Percentiles rank a stretch among this genome's conserved stretches.
Conservation (phyloP, 2,329 filamentous ascomycete genomes). For the Neofusicoccum ribis region DNA sequence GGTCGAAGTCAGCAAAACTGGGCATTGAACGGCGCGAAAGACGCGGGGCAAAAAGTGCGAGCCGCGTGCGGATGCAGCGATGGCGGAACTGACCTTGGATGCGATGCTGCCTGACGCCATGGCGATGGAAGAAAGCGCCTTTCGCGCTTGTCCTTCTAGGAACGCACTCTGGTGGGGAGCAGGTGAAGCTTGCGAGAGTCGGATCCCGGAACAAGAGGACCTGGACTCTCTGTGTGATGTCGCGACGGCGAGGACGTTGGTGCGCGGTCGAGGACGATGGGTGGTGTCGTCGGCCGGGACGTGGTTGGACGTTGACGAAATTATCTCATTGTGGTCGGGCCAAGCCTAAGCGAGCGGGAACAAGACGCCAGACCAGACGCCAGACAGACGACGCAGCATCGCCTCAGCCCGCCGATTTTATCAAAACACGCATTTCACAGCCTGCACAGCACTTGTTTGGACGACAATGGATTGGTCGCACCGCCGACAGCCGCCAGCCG, state of each 20-base stretch:
- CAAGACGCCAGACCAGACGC: conserved; percentile 8
- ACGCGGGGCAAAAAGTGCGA: conserved; percentile 10
- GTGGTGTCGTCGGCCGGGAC: conserved; percentile 15
- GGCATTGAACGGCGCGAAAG: neutral
- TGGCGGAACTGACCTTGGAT: conserved; percentile 41
- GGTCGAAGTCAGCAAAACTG: neutral
- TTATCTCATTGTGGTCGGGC: conserved; percentile 21
- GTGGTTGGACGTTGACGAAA: conserved; percentile 20
- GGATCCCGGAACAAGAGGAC: conserved; percentile 39
- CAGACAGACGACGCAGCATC: neutral
- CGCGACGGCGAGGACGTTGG: conserved; percentile 11
- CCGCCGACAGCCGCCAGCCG: conserved; percentile 12
- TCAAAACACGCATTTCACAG: neutral
- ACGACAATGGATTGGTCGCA: conserved; percentile 3
- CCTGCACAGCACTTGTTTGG: neutral
- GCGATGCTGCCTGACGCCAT: conserved; percentile 39
- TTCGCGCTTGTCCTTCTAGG: conserved; percentile 46
- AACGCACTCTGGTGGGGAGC: conserved; percentile 39
- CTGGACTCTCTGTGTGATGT: conserved; percentile 34
- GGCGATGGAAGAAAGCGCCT: conserved; percentile 41
- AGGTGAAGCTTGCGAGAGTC: conserved; percentile 37
- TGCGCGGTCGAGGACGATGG: conserved; percentile 6
- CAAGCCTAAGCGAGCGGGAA: conserved; percentile 20
- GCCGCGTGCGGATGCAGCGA: neutral
- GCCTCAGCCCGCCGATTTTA: neutral